These are phyloP conservation scores for Xerocomus minutiporus DNA, from an alignment of 1,284 basidiomycete species.

Conservation along the genomic window DNA sequence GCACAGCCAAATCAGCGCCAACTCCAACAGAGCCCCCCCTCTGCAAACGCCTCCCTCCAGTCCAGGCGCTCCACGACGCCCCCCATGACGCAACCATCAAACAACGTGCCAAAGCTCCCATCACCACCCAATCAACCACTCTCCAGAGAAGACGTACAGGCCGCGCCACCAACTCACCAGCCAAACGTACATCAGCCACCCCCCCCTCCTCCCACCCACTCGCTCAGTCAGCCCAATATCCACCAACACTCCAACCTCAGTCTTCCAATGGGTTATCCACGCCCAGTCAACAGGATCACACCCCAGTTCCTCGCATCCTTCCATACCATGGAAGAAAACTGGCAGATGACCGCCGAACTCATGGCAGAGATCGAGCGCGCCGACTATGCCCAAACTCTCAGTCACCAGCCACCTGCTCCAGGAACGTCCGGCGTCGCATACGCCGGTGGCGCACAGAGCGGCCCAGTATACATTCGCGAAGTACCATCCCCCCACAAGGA, in stretches of 20 bases:
- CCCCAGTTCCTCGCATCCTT: constrained; percentile 52
- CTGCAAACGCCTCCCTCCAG: constrained; percentile 44
- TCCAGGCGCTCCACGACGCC: constrained; percentile 41
- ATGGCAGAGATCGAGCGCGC: constrained; percentile 66
- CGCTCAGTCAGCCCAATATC: constrained; percentile 25
- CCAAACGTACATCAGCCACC: neutral
- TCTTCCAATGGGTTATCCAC: constrained; percentile 46
- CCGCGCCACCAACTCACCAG: constrained; percentile 24
- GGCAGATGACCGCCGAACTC: constrained; percentile 64
- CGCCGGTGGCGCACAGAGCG: constrained; percentile 44
- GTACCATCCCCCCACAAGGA: constrained; percentile 45
- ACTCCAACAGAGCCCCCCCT: constrained; percentile 52
- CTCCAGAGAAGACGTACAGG: constrained; percentile 28
- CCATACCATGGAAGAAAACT: constrained; percentile 51
- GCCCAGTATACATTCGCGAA: constrained; percentile 32
- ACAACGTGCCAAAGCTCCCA: constrained; percentile 37
- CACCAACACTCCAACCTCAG: constrained; percentile 15
- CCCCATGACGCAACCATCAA: constrained; percentile 32
- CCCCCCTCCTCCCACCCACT: neutral
- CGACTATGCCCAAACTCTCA: constrained; percentile 39
- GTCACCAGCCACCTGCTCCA: constrained; percentile 33
- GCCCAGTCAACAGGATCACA: constrained; percentile 52
- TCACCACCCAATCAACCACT: constrained; percentile 34
- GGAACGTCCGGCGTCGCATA: constrained; percentile 49
- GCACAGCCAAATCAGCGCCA: constrained; percentile 33